Percentiles rank a stretch among this genome's conserved stretches.
Evolutionary conservation across 1,284 basidiomycete species (phyloP).

Genomic region (Melampsora larici-populina): DNA sequence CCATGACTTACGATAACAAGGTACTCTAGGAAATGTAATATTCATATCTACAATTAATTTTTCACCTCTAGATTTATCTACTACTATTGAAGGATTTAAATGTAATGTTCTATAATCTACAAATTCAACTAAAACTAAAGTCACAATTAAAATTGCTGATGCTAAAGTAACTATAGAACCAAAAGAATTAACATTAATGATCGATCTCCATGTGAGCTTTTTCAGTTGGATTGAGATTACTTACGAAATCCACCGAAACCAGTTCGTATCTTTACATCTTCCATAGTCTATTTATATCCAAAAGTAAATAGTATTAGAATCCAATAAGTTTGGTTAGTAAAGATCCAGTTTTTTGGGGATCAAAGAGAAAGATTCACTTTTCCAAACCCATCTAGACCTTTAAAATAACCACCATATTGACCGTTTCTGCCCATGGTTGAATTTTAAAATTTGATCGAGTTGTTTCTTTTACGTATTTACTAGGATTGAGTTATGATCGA

Average conservation of each 20-base stretch:
- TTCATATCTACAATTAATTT: constrained; percentile 88
- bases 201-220: constrained; percentile 27
- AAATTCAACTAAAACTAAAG: constrained; percentile 89
- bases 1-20: constrained; percentile 73
- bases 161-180: constrained; percentile 68
- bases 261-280: constrained; percentile 97
- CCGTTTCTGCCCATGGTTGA: constrained; percentile 35
- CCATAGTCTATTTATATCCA: constrained; percentile 68
- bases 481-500: no score
- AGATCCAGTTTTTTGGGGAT: not conserved
- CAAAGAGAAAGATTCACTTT: constrained; percentile 65
- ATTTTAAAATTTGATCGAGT: not conserved
- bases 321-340: not conserved
- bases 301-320: constrained; percentile 42
- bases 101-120: constrained; percentile 86
- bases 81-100: constrained; percentile 65
- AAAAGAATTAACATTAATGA: not conserved
- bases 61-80: constrained; percentile 91
- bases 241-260: constrained; percentile 82
- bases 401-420: constrained; percentile 47
- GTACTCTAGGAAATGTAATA: constrained; percentile 91
- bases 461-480: no score
- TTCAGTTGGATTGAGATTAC: constrained; percentile 51
- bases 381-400: constrained; percentile 86
- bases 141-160: constrained; percentile 83